Evolutionary conservation across 495 filamentous ascomycete genomes (phyloP).

Genomic region (Letharia columbiana): DNA sequence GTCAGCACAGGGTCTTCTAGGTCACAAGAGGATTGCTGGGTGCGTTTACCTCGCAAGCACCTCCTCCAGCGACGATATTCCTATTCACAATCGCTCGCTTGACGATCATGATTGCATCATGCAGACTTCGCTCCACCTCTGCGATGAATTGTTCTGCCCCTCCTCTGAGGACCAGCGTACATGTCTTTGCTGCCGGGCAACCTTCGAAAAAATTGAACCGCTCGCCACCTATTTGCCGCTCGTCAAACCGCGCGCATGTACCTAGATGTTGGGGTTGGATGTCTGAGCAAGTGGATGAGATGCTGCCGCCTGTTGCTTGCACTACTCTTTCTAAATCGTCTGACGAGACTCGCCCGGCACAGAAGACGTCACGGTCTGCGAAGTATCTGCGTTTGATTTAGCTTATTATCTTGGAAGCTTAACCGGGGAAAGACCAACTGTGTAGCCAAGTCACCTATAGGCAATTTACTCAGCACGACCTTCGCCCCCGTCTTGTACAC

Average conservation of each 20-base stretch:
- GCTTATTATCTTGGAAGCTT: conserved; percentile 9
- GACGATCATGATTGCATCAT: conserved; percentile 99
- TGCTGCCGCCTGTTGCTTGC: conserved; percentile 82
- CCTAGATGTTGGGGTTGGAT: conserved; percentile 84
- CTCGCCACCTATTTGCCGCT: conserved; percentile 94
- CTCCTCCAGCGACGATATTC: conserved; percentile 89
- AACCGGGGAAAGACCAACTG: conserved; percentile 48
- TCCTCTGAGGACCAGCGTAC: conserved; percentile 88
- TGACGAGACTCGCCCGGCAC: conserved; percentile 83
- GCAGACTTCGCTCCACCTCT: conserved; percentile 91
- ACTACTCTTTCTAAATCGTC: conserved; percentile 96
- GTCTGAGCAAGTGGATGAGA: conserved; percentile 95
- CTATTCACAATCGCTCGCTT: conserved; percentile 92
- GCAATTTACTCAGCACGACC: conserved; percentile 93
- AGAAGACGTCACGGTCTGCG: conserved; percentile 97
- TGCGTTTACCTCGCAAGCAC: conserved; percentile 59
- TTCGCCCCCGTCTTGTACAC: conserved; percentile 87
- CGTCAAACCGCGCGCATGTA: conserved; percentile 83
- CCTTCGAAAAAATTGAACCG: conserved; percentile 97
- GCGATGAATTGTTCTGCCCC: conserved; percentile 99
- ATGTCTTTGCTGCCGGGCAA: conserved; percentile 91
- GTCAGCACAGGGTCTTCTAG: not conserved
- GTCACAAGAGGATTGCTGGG: not conserved
- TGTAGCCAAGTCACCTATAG: conserved; percentile 94
- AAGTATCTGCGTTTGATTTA: conserved; percentile 54